Evolutionary conservation across 1,284 basidiomycete genomes (phyloP).

Genomic region (Papiliotrema fonsecae): DNA sequence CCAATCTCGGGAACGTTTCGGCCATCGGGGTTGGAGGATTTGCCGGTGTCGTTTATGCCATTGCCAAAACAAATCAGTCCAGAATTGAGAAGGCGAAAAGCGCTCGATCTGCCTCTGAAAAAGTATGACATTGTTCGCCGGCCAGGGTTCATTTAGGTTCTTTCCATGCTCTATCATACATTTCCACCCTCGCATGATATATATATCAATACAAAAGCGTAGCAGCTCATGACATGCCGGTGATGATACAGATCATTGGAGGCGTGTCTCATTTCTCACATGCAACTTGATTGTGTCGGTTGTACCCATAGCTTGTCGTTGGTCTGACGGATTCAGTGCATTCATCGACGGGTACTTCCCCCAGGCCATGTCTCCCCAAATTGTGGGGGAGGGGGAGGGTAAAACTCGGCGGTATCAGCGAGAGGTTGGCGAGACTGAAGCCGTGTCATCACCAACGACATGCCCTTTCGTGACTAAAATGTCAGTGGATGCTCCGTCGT

Average conservation of each 20-base stretch:
- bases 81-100: slow-evolving; percentile 32
- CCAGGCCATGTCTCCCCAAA: slow-evolving; percentile 26
- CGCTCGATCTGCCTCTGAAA: slow-evolving; percentile 16
- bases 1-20: slow-evolving; percentile 79
- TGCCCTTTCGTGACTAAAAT: slow-evolving; percentile 44
- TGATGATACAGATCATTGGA: too few relatives aligned
- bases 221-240: too few relatives aligned
- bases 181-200: too few relatives aligned
- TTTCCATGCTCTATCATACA: too few relatives aligned
- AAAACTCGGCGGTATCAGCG: slow-evolving; percentile 33
- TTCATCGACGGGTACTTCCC: too few relatives aligned
- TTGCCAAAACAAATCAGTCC: slow-evolving; percentile 61
- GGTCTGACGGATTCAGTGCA: too few relatives aligned
- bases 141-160: background rate
- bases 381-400: slow-evolving; percentile 28
- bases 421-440: slow-evolving; percentile 30
- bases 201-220: too few relatives aligned
- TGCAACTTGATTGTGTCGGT: too few relatives aligned
- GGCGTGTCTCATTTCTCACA: too few relatives aligned
- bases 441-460: slow-evolving; percentile 43
- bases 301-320: too few relatives aligned
- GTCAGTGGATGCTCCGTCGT: background rate
- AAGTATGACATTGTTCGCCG: slow-evolving; percentile 7
- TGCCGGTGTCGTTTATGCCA: slow-evolving; percentile 81
- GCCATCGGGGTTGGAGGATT: slow-evolving; percentile 87